Evolutionary conservation across 2,329 filamentous ascomycete species (phyloP).

Genomic region (Davidsoniella eucalypti): DNA sequence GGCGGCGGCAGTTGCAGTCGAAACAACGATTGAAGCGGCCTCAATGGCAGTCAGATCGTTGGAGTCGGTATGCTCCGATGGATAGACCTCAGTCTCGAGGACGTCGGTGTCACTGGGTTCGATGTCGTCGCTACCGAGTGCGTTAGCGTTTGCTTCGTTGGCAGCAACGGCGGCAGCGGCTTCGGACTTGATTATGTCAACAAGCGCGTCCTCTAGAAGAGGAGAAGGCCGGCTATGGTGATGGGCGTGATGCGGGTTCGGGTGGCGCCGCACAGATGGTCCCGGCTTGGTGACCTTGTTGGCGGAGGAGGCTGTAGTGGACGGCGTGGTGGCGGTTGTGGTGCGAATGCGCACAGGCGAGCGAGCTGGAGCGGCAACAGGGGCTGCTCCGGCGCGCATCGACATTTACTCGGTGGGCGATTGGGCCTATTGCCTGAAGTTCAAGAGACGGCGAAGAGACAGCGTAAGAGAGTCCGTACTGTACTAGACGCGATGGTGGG

Average conservation of each 20-base stretch:
- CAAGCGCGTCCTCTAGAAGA: constrained; percentile 9
- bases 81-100: neutral
- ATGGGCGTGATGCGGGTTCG: neutral
- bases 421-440: neutral
- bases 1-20: neutral
- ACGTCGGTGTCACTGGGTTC: neutral
- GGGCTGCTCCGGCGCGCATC: constrained; percentile 9
- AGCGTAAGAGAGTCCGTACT: no score
- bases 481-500: no score
- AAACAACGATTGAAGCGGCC: constrained; percentile 5
- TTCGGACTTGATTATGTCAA: constrained; percentile 6
- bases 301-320: neutral
- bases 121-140: neutral
- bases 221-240: constrained; percentile 5
- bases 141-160: neutral
- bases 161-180: neutral
- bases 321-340: neutral
- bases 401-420: constrained; percentile 1
- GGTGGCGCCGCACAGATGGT: constrained; percentile 1
- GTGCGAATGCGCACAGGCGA: constrained; percentile 7
- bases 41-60: neutral
- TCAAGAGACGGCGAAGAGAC: neutral
- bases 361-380: constrained; percentile 2
- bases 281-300: constrained; percentile 11
- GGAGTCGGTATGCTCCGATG: neutral